Evolutionary conservation across 805 yeast species (phyloP).

Genomic region (Candida cerambycidarum): DNA sequence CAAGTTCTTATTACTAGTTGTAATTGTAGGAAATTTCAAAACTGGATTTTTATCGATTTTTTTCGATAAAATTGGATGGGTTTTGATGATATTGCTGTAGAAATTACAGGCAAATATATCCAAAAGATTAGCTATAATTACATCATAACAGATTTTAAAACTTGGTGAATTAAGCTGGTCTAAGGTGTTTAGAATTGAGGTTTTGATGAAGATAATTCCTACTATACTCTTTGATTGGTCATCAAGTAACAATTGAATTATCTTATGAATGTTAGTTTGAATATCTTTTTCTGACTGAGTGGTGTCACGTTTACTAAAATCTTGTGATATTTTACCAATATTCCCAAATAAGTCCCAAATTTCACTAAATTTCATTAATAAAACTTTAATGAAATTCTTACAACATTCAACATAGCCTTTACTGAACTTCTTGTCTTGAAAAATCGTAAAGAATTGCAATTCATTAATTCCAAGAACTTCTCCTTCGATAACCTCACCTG

Average conservation of each 20-base stretch:
- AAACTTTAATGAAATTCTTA: neutral
- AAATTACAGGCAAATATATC: slow-evolving; percentile 3
- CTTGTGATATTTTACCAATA: no score
- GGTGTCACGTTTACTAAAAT: no score
- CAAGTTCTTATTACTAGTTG: slow-evolving; percentile 12
- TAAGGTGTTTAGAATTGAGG: neutral
- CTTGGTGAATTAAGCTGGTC: neutral
- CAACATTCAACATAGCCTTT: neutral
- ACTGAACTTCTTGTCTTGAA: neutral
- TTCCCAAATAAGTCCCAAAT: neutral
- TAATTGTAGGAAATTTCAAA: slow-evolving; percentile 1
- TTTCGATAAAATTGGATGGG: neutral
- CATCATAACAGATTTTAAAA: neutral
- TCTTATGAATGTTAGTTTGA: neutral
- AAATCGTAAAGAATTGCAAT: neutral
- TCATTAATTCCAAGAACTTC: neutral
- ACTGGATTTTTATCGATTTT: neutral
- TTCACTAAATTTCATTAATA: neutral
- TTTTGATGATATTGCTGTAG: neutral
- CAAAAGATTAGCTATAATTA: neutral
- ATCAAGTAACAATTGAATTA: slow-evolving; percentile 1
- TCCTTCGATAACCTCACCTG: neutral
- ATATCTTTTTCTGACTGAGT: no score
- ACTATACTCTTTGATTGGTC: neutral
- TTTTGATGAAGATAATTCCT: neutral